Conservation (phyloP, 2,329 filamentous ascomycete genomes). For the Magnaporthiopsis incrustans region DNA sequence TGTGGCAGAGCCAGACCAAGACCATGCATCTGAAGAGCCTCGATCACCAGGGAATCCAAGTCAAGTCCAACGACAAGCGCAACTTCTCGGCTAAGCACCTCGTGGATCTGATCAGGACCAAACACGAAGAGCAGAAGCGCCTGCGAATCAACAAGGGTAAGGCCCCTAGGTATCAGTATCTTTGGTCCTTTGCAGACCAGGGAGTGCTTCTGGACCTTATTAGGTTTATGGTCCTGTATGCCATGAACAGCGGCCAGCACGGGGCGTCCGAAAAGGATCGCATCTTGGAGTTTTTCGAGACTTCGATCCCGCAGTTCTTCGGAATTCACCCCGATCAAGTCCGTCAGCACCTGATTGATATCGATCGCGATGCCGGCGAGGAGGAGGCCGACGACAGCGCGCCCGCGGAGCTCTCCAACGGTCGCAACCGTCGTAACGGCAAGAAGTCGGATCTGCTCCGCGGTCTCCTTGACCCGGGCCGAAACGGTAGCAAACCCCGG, state of each 20-base stretch:
- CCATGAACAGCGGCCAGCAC: constrained; percentile 61
- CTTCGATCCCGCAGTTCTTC: constrained; percentile 70
- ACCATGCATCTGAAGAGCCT: constrained; percentile 93
- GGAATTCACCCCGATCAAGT: constrained; percentile 64
- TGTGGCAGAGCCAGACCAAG: constrained; percentile 94
- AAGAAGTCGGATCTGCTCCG: constrained; percentile 78
- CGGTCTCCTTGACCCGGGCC: constrained; percentile 72
- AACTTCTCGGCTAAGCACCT: constrained; percentile 85
- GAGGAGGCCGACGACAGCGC: constrained; percentile 70
- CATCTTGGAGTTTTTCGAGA: constrained; percentile 67
- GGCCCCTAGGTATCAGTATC: constrained; percentile 62
- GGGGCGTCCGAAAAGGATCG: constrained; percentile 66
- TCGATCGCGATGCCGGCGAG: constrained; percentile 62
- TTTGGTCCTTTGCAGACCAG: constrained; percentile 65
- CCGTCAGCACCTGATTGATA: constrained; percentile 56
- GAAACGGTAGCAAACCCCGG: constrained; percentile 61
- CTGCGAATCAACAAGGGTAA: constrained; percentile 55
- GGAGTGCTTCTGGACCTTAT: constrained; percentile 57
- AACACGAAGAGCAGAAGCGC: constrained; percentile 82
- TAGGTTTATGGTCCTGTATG: constrained; percentile 55
- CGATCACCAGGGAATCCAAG: constrained; percentile 90
- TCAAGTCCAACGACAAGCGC: constrained; percentile 84
- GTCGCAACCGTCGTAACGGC: constrained; percentile 59
- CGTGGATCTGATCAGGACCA: constrained; percentile 83
- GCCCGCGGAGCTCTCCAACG: constrained; percentile 62